Evolutionary conservation across 345 rosid species (phyloP).

Genomic region (Lenwebbia sp.): DNA sequence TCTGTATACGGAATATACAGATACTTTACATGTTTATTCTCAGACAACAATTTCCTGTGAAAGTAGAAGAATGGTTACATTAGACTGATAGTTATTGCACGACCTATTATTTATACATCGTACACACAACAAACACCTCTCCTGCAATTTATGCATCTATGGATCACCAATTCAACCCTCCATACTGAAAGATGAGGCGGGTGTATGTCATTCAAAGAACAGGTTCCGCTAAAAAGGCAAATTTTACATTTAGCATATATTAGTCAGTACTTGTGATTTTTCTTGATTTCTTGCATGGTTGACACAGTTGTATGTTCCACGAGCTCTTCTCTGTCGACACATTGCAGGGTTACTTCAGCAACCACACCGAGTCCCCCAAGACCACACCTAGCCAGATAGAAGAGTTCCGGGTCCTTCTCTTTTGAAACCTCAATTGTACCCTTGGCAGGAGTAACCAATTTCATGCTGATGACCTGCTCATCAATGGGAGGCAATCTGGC

Average conservation of each 20-base stretch:
- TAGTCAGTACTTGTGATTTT: slow-evolving; percentile 67
- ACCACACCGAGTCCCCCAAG: slow-evolving; percentile 97
- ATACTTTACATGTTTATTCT: slow-evolving; percentile 95
- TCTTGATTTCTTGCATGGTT: slow-evolving; percentile 69
- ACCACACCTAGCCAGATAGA: slow-evolving; percentile 87
- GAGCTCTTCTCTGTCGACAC: slow-evolving; percentile 90
- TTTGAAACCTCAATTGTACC: slow-evolving; percentile 83
- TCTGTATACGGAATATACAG: slow-evolving; percentile 78
- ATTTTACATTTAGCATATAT: not conserved
- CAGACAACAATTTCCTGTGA: slow-evolving; percentile 68
- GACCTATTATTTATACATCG: not conserved
- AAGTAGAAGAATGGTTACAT: not conserved
- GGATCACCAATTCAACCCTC: not conserved
- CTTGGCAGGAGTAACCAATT: slow-evolving; percentile 87
- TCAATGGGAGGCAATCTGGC: slow-evolving; percentile 94
- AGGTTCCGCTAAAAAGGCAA: not conserved
- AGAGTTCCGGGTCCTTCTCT: slow-evolving; percentile 83
- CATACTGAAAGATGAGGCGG: not conserved
- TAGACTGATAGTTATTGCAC: not conserved
- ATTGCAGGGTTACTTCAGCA: slow-evolving; percentile 89
- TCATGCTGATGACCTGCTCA: slow-evolving; percentile 89
- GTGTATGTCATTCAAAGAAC: not conserved
- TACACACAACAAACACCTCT: not conserved
- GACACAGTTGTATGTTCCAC: slow-evolving; percentile 82
- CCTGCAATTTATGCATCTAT: not conserved